Base-by-base conservation (phyloP, 23 red algal genomes). In the Pyropia haitanensis region DNA sequence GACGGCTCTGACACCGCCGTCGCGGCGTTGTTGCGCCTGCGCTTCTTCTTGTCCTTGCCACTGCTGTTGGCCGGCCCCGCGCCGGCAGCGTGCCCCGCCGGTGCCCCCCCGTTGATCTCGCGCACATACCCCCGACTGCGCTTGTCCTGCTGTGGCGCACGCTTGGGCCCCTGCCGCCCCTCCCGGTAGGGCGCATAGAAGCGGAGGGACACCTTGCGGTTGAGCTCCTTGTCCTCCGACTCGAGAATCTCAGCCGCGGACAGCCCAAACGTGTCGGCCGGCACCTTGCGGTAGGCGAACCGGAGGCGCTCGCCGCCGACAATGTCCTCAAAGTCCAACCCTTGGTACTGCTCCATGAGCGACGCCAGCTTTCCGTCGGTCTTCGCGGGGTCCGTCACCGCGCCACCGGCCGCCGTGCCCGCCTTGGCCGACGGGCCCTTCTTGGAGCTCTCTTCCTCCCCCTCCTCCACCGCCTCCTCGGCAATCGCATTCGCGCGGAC, bases 191-290 rank as follows among this genome's bases (percentile, higher is more conserved):
- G 84, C 31, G 76, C 73, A 21, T 79, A 73, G 72, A 83, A 91
- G 44, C 87, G 88, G 18, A 91, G 24, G 21, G 85, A 81, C 16
- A 87, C 87, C n/a, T 87, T 50, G 8, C 54, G 30, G 60, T 98
- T 98, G 70, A 98, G 71, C 19, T 90, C 94, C 64, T 71, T 82
- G 60, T 98, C 94, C 18, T 98, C 85, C 28, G 61, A 88, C 18
- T 64, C 55, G 8, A 98, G 58, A 24, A 98, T 81, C 18, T 98
- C 76, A 24, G 72, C 81, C 21, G 79, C 33, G 14, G 74, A 56
- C 69, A 98, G 46, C 34, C 88, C 88, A 67, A 87, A 98, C 0
- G 61, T 71, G 21, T 87, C 85, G 17, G 79, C 72, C 23, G 82
- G 81, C 14, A 98, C 94, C 49, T 69, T 57, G 22, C 85, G 83